Evolutionary conservation across 371 early-diverging fungal genomes (phyloP).

Genomic region (Mucor racemosus): DNA sequence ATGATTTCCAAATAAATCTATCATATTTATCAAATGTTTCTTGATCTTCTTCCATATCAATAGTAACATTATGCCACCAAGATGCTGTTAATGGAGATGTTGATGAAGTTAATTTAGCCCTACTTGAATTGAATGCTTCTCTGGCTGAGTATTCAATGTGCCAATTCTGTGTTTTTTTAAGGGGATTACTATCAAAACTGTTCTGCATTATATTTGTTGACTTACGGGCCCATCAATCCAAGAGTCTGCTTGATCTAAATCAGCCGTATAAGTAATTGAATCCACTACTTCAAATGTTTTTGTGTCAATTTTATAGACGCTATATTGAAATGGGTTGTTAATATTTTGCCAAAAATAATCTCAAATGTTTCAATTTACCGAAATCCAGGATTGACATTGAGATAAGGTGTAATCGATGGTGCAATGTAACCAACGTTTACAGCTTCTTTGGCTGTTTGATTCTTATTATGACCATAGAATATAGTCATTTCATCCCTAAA

Average conservation of each 20-base stretch:
- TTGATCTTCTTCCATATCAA: constrained; percentile 46
- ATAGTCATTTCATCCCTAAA: constrained; percentile 58
- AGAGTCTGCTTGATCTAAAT: constrained; percentile 45
- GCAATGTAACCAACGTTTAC: constrained; percentile 58
- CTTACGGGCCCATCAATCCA: constrained; percentile 52
- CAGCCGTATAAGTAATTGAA: constrained; percentile 59
- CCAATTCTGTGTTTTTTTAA: constrained; percentile 48
- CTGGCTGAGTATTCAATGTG: constrained; percentile 63
- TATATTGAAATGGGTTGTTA: neutral
- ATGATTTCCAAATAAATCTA: constrained; percentile 42
- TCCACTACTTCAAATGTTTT: constrained; percentile 65
- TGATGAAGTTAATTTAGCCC: constrained; percentile 30
- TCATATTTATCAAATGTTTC: constrained; percentile 32
- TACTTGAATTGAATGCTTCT: constrained; percentile 43
- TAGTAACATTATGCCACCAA: constrained; percentile 68
- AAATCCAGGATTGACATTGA: constrained; percentile 61
- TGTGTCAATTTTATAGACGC: constrained; percentile 59
- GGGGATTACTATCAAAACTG: neutral
- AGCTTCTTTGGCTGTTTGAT: constrained; percentile 49
- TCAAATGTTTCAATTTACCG: neutral
- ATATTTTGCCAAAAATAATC: no score
- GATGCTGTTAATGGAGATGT: constrained; percentile 48
- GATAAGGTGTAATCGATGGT: constrained; percentile 61
- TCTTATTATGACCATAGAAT: constrained; percentile 44
- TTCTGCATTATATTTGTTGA: neutral